Base-by-base conservation (phyloP, 148 eudicot species). In the Linanthus parryae region DNA sequence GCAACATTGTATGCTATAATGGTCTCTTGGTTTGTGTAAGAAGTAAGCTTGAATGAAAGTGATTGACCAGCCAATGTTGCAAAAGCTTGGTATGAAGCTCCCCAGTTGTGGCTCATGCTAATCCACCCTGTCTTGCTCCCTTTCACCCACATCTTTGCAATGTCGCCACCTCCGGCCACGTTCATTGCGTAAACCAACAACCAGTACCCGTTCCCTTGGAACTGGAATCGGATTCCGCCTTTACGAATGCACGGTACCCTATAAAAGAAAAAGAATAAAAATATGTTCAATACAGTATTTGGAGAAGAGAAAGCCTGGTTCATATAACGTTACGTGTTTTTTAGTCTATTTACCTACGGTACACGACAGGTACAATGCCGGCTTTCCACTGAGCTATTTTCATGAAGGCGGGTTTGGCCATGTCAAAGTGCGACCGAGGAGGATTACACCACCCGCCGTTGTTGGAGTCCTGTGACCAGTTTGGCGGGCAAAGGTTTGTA, bases 381-480 rank as follows among this genome's bases (percentile, higher is more conserved):
- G 70, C 94, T 61, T 60, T 69, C 76, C 72, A 68, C 46, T 64
- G 62, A 0, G 94, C 95, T 26, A 89, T 71, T 52, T 80, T 70
- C 73, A 68, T 65, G 72, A 82, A 89, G 3, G 88, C 85, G 7
- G 94, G 95, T 59, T 79, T 79, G 12, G 94, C 52, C 49, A 89
- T 69, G 70, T 89, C 97, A 20, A 89, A 89, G 67, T 89, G 97
- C 18, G 54, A 52, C 6, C 87, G 70, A 7, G 97, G 97, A 0
- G 97, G 97, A 66, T 89, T 89, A 63, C 97, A 85, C 97, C 97
- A 89, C 1, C 97, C 97, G 4, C 97, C 97, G 1, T 73, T 53
- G 69, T 85, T 67, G 35, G 74, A 69, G 53, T 71, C 63, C 46
- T 77, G 54, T 20, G 62, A 42, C 87, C 84, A 84, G 26, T 88